phyloP scores from a whole-genome alignment of 768 basidiomycete species.

The Rhodosporidiobolus odoratus region DNA sequence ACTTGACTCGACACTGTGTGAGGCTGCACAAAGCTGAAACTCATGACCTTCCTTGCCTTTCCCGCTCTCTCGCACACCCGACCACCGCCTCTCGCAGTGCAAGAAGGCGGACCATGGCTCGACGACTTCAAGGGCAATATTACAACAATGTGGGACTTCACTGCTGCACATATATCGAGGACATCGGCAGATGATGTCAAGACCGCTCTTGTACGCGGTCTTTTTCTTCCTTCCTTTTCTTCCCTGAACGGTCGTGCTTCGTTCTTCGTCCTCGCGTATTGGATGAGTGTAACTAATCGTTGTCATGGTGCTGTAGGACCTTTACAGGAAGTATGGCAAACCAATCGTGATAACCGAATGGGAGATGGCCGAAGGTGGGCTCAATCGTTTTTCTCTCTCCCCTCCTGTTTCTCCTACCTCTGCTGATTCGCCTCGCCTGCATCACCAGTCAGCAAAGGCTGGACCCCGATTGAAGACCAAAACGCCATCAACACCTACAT shows the following conservation, averaged over 20 bases:
- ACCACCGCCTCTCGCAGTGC: neutral
- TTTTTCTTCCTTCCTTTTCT: neutral
- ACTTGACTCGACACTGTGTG: too few relatives aligned
- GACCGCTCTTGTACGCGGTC: neutral
- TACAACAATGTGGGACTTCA: neutral
- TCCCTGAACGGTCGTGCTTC: neutral
- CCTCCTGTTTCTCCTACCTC: neutral
- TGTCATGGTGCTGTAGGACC: slow-evolving; percentile 3
- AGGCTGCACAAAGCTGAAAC: too few relatives aligned
- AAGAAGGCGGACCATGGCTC: neutral
- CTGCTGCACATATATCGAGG: neutral
- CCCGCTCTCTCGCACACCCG: too few relatives aligned
- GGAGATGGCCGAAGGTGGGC: neutral
- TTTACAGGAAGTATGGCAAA: neutral
- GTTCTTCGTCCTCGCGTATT: neutral
- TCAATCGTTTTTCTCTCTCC: neutral
- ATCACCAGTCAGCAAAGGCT: neutral
- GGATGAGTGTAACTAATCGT: too few relatives aligned
- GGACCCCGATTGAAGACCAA: neutral
- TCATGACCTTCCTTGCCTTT: too few relatives aligned
- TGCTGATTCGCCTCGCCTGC: neutral
- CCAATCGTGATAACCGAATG: slow-evolving; percentile 2
- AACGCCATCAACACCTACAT: neutral
- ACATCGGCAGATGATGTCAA: neutral
- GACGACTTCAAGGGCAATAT: neutral